A percentile compares a stretch with the other conserved stretches of the same genome.
phyloP scores from a whole-genome alignment of 305 asterid genomes.

The Fraxinus angustifolia region DNA sequence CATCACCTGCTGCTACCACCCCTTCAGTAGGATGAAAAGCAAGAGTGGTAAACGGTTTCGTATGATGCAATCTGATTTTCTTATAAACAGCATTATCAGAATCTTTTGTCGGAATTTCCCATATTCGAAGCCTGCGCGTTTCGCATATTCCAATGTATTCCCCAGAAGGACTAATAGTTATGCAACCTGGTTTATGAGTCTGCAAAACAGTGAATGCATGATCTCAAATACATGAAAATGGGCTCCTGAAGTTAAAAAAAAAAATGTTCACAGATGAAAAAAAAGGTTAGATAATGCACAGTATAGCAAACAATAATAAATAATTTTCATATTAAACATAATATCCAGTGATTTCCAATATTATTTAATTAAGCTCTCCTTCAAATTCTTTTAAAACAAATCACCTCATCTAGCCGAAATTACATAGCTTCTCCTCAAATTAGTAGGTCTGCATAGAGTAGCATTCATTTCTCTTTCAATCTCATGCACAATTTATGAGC shows the following conservation, averaged over 20 bases:
- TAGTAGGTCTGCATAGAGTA: neutral
- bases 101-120: constrained; percentile 78
- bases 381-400: neutral
- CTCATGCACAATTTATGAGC: neutral
- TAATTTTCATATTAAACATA: neutral
- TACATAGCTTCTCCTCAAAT: neutral
- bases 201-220: constrained; percentile 30
- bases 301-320: neutral
- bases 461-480: neutral
- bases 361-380: neutral
- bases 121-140: constrained; percentile 58
- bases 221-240: constrained; percentile 3
- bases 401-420: neutral
- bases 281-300: neutral
- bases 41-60: constrained; percentile 58
- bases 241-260: no score
- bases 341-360: neutral
- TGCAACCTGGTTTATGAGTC: constrained; percentile 34
- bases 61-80: constrained; percentile 73
- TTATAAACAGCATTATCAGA: constrained; percentile 40
- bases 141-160: constrained; percentile 57
- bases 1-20: constrained; percentile 88
- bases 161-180: constrained; percentile 48
- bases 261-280: neutral
- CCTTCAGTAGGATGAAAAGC: constrained; percentile 91